Evolutionary conservation across 805 yeast genomes (phyloP).

Genomic region (Zygosaccharomyces kombuchaensis): DNA sequence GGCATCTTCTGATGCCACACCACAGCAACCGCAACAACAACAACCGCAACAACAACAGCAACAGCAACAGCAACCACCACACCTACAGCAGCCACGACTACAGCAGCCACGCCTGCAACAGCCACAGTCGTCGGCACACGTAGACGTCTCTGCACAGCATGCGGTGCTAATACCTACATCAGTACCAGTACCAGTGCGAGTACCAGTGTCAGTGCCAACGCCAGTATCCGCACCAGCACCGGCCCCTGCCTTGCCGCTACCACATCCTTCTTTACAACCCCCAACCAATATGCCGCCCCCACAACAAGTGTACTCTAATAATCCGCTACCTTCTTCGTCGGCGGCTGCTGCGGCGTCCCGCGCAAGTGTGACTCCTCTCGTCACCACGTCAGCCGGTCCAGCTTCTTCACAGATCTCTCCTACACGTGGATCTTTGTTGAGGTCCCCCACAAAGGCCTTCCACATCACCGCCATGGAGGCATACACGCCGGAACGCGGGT

Average conservation of each 20-base stretch:
- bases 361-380: slow-evolving; percentile 10
- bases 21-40: slow-evolving; percentile 3
- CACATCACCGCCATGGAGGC: slow-evolving; percentile 54
- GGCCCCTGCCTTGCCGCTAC: slow-evolving; percentile 2
- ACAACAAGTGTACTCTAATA: slow-evolving; percentile 9
- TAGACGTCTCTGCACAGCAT: neutral
- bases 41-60: slow-evolving; percentile 9
- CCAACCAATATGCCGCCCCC: slow-evolving; percentile 17
- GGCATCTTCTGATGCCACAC: slow-evolving; percentile 4
- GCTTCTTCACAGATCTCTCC: slow-evolving; percentile 25
- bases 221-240: neutral
- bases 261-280: slow-evolving; percentile 4
- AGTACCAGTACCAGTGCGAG: neutral
- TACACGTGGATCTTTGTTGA: slow-evolving; percentile 21
- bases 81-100: slow-evolving; percentile 10
- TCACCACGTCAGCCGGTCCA: slow-evolving; percentile 17
- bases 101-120: slow-evolving; percentile 11
- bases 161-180: neutral
- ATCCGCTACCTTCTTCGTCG: slow-evolving; percentile 6
- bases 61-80: slow-evolving; percentile 9
- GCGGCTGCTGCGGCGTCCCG: slow-evolving; percentile 15
- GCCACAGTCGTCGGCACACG: slow-evolving; percentile 11
- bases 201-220: neutral
- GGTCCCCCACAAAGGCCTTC: slow-evolving; percentile 42
- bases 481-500: slow-evolving; percentile 60